A percentile compares a stretch with the other conserved stretches of the same genome.
Conservation (phyloP, 2,329 filamentous ascomycete genomes). For the Ascochyta pisi region DNA sequence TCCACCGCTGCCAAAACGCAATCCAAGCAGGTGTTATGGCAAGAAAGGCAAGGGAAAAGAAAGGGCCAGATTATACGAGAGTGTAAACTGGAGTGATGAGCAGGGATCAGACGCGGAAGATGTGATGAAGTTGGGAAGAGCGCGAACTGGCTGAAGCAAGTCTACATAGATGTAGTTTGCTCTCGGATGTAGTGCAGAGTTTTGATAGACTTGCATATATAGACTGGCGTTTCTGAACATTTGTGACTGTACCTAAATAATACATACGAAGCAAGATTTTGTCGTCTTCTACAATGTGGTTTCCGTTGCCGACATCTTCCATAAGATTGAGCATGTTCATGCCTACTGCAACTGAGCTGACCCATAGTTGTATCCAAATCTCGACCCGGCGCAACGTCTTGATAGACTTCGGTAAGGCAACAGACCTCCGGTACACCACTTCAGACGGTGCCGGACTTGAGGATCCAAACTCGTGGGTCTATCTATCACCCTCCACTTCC, state of each 20-base stretch:
- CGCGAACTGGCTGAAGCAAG: background rate
- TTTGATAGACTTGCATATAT: background rate
- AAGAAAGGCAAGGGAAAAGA: background rate
- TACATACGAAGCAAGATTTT: background rate
- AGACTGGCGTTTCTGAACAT: background rate
- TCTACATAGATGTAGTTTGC: background rate
- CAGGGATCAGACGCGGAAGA: background rate
- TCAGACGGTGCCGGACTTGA: background rate
- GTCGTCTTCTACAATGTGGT: background rate
- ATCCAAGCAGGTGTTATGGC: background rate
- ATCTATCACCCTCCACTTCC: constrained; percentile 9
- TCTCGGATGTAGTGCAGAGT: background rate
- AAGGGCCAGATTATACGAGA: background rate
- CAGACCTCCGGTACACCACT: background rate
- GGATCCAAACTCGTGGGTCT: background rate
- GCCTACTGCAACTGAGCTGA: background rate
- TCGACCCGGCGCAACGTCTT: too few species aligned
- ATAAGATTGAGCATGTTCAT: background rate
- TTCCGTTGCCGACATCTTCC: background rate
- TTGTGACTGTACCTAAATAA: background rate
- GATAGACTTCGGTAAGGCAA: too few species aligned
- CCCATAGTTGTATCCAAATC: background rate
- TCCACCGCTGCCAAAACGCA: background rate
- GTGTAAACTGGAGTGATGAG: background rate
- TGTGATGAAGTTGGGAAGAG: background rate